Evolutionary conservation across 306 rosid genomes (phyloP).

Genomic region (Spatholobus suberectus): DNA sequence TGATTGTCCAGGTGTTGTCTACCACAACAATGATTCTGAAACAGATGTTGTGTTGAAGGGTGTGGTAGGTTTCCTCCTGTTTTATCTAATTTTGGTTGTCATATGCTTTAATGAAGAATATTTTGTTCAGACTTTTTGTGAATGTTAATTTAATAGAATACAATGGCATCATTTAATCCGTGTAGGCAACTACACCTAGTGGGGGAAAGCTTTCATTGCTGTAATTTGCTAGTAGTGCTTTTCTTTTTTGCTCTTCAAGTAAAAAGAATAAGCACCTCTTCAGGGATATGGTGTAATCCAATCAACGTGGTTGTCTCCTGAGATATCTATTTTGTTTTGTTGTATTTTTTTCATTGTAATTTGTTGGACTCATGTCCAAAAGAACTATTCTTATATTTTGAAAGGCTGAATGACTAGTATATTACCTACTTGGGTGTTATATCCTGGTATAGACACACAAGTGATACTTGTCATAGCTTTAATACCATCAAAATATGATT

Average conservation of each 20-base stretch:
- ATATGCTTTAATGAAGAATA: neutral
- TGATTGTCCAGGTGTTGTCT: constrained; percentile 96
- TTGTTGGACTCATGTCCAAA: neutral
- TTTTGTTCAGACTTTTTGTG: neutral
- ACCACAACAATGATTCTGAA: constrained; percentile 82
- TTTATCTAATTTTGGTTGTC: constrained; percentile 14
- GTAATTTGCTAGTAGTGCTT: neutral
- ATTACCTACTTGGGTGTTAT: neutral
- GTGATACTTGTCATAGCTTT: neutral
- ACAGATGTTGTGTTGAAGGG: constrained; percentile 93
- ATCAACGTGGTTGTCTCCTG: neutral
- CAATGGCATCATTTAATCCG: neutral
- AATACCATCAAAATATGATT: neutral
- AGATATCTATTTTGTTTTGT: neutral
- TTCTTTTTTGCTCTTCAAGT: neutral
- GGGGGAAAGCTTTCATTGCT: neutral
- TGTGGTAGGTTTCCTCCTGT: constrained; percentile 65
- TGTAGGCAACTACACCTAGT: neutral
- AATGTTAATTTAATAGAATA: neutral
- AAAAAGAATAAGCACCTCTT: neutral
- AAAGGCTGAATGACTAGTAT: neutral
- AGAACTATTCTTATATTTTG: neutral
- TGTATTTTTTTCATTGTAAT: neutral
- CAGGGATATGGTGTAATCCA: constrained; percentile 2
- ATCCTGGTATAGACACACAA: neutral